Evolutionary conservation across 768 basidiomycete species (phyloP).

Genomic region (Suillus paluster): DNA sequence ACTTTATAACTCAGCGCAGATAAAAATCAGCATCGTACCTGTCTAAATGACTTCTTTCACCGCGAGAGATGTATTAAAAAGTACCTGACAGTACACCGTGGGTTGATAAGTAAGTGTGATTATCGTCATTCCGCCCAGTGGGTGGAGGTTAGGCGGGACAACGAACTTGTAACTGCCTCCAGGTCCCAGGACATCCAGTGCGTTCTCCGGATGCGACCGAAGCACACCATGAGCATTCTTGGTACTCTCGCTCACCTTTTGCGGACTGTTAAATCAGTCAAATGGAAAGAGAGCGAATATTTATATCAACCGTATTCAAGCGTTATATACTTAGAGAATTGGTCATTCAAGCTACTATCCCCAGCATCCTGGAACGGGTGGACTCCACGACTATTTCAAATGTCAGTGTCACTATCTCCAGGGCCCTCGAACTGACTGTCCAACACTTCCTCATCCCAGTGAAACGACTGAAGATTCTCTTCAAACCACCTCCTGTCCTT

Average conservation of each 20-base stretch:
- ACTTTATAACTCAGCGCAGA: neutral
- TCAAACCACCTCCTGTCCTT: slow-evolving; percentile 10
- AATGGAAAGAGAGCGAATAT: neutral
- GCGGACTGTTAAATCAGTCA: neutral
- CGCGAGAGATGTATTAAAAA: neutral
- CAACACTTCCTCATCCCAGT: slow-evolving; percentile 6
- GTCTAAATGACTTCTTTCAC: neutral
- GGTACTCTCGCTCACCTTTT: neutral
- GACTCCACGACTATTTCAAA: no score
- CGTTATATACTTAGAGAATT: neutral
- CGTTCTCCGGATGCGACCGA: neutral
- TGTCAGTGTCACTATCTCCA: neutral
- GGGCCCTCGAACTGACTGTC: neutral
- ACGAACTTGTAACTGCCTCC: neutral
- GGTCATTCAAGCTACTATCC: neutral
- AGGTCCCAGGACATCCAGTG: neutral
- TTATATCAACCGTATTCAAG: neutral
- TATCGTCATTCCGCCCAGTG: neutral
- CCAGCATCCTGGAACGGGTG: no score
- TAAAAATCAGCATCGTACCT: neutral
- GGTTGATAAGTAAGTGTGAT: neutral
- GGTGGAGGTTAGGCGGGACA: neutral
- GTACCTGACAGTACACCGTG: neutral
- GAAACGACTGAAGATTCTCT: slow-evolving; percentile 3
- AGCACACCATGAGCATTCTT: neutral